Percentiles rank a stretch among this genome's conserved stretches.
Conservation (phyloP, 768 basidiomycete species). For the Pholiota conissans region DNA sequence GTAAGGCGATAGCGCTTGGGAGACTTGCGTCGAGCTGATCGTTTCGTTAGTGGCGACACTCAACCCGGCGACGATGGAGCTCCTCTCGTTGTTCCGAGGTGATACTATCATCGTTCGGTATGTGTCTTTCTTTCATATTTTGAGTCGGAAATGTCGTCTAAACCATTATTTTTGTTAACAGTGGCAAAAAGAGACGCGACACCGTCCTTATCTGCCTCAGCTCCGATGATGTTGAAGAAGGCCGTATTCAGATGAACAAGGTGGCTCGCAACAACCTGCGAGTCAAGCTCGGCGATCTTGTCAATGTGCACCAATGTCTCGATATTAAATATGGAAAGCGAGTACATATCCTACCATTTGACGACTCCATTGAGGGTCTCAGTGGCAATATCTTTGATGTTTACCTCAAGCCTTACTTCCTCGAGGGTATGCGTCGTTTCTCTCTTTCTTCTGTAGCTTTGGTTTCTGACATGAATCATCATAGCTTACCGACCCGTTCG, state of each 20-base stretch:
- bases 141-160: neutral
- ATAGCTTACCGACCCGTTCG: conserved; percentile 91
- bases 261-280: conserved; percentile 99
- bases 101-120: conserved; percentile 95
- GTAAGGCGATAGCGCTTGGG: conserved; percentile 36
- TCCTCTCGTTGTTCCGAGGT: conserved; percentile 89
- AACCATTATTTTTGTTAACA: conserved; percentile 25
- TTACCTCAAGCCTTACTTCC: conserved; percentile 98
- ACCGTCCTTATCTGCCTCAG: conserved; percentile 96
- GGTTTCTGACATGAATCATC: neutral
- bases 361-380: conserved; percentile 96
- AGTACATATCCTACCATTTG: conserved; percentile 94
- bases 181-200: conserved; percentile 97
- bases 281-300: conserved; percentile 95
- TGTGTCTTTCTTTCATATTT: conserved; percentile 10
- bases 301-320: conserved; percentile 92
- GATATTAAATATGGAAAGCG: conserved; percentile 99
- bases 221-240: conserved; percentile 96
- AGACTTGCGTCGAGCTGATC: neutral
- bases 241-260: conserved; percentile 98
- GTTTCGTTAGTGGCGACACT: conserved; percentile 78
- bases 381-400: conserved; percentile 99
- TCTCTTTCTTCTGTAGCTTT: neutral
- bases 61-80: conserved; percentile 96
- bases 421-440: conserved; percentile 64